Percentiles rank a stretch among this genome's conserved stretches.
These are phyloP conservation scores for Exophiala xenobiotica DNA, from an alignment of 2,329 filamentous ascomycete species.

Conservation along the genomic window DNA sequence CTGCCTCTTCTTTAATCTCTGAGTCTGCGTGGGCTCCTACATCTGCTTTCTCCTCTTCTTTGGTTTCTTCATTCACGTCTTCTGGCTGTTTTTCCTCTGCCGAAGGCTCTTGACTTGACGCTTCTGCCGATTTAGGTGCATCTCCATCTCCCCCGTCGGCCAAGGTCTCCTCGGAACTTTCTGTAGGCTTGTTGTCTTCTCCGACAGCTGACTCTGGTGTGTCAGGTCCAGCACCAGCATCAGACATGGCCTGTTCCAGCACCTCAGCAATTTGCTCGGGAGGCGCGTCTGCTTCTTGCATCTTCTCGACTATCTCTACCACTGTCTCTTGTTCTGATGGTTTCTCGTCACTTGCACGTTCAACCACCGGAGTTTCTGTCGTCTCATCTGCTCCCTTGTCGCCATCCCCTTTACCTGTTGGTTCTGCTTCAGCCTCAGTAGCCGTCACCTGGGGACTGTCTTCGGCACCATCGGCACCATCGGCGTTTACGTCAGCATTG, in stretches of 20 bases:
- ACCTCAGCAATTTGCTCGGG: slow-evolving; percentile 20
- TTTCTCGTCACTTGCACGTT: slow-evolving; percentile 13
- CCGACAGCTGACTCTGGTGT: background rate
- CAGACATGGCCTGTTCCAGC: slow-evolving; percentile 29
- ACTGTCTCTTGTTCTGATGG: slow-evolving; percentile 19
- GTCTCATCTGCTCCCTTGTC: background rate
- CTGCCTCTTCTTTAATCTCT: background rate
- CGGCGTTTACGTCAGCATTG: background rate
- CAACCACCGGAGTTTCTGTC: slow-evolving; percentile 3
- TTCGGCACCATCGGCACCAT: slow-evolving; percentile 3
- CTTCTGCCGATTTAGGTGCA: background rate
- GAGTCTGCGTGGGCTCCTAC: background rate
- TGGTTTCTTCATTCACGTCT: no score
- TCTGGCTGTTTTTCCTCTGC: slow-evolving; percentile 2
- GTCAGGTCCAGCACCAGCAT: slow-evolving; percentile 28
- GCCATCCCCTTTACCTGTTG: background rate
- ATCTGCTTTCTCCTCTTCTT: no score
- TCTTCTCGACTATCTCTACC: slow-evolving; percentile 24
- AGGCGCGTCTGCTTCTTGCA: slow-evolving; percentile 24
- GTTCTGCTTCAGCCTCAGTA: background rate
- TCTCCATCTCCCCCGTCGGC: slow-evolving; percentile 1
- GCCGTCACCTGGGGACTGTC: slow-evolving; percentile 1
- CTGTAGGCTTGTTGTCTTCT: slow-evolving; percentile 3
- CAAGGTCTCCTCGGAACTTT: background rate
- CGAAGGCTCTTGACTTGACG: background rate